These are phyloP conservation scores for Xylaria cubensis DNA, from an alignment of 495 filamentous ascomycete genomes.

Conservation along the genomic window DNA sequence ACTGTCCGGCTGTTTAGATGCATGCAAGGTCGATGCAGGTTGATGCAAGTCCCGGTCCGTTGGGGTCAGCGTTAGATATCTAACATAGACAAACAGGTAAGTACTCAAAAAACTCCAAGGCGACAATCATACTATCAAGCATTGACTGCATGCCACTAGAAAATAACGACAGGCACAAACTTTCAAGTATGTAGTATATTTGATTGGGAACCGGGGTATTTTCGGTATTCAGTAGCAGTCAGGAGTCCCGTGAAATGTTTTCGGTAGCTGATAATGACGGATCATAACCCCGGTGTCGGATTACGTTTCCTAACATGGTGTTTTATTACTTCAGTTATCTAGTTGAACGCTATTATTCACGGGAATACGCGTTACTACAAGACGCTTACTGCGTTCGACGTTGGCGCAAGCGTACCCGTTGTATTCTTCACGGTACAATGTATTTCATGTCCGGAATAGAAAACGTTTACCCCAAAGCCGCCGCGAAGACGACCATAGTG, in stretches of 20 bases:
- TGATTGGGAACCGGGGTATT: not conserved
- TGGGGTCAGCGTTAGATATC: constrained; percentile 3
- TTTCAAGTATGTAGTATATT: not conserved
- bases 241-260: not conserved
- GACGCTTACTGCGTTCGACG: not conserved
- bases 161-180: not conserved
- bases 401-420: not conserved
- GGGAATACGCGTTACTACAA: not conserved
- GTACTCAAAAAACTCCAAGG: not conserved
- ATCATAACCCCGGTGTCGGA: constrained; percentile 13
- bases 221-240: not conserved
- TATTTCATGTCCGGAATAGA: not conserved
- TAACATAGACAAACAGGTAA: not conserved
- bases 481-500: not conserved
- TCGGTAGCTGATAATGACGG: constrained; percentile 4
- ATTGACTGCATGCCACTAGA: not conserved
- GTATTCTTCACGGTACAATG: not conserved
- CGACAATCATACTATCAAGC: not conserved
- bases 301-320: constrained; percentile 10
- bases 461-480: constrained; percentile 11
- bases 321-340: constrained; percentile 1
- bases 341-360: not conserved
- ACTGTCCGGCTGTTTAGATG: not conserved
- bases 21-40: constrained; percentile 12
- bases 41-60: constrained; percentile 28